Conservation (phyloP, 2,329 filamentous ascomycete species). For the Ophiostoma australiae region DNA sequence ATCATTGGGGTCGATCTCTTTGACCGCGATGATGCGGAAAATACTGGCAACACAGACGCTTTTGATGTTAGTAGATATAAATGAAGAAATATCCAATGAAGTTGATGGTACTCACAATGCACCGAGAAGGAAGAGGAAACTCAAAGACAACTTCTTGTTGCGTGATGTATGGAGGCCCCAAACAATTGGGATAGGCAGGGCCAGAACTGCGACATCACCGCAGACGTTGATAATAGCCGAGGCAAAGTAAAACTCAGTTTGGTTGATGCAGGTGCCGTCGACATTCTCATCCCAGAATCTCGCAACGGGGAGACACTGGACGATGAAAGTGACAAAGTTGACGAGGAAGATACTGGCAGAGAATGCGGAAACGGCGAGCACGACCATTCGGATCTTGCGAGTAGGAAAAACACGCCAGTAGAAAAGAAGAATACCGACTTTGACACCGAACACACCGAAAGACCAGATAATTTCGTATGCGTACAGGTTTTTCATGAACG, state of each 20-base stretch:
- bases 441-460: slow-evolving; percentile 24
- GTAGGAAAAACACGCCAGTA: slow-evolving; percentile 27
- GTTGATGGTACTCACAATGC: slow-evolving; percentile 19
- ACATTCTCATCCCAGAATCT: slow-evolving; percentile 23
- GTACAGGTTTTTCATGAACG: slow-evolving; percentile 26
- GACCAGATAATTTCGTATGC: slow-evolving; percentile 26
- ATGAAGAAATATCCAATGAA: neutral
- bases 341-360: slow-evolving; percentile 17
- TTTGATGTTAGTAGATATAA: neutral
- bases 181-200: slow-evolving; percentile 33
- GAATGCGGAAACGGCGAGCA: slow-evolving; percentile 18
- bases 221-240: slow-evolving; percentile 26
- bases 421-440: slow-evolving; percentile 26
- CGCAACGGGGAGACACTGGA: slow-evolving; percentile 24
- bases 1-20: slow-evolving; percentile 24
- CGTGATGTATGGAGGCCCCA: slow-evolving; percentile 33
- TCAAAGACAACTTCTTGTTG: slow-evolving; percentile 33
- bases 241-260: slow-evolving; percentile 23
- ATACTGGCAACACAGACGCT: slow-evolving; percentile 27
- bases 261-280: slow-evolving; percentile 22
- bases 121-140: slow-evolving; percentile 34
- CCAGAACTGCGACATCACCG: slow-evolving; percentile 31
- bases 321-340: slow-evolving; percentile 24
- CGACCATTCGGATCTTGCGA: slow-evolving; percentile 17
- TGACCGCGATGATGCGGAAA: slow-evolving; percentile 27